A percentile compares a stretch with the other conserved stretches of the same genome.
phyloP scores from a whole-genome alignment of 768 basidiomycete species.

The Tricholoma bakamatsutake region DNA sequence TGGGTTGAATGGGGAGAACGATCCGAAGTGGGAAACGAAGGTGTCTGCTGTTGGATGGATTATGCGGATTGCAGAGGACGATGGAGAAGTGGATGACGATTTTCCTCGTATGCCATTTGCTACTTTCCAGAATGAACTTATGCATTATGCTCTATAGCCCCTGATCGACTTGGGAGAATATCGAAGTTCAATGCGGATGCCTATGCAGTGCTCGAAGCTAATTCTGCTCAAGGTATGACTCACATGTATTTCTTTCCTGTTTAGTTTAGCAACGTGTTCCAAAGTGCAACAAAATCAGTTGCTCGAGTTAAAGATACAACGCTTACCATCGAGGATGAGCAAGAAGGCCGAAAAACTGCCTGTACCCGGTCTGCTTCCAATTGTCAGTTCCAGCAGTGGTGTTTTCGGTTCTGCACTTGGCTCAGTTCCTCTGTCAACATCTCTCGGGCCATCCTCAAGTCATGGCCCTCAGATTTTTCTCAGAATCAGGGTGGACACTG shows the following conservation, averaged over 20 bases:
- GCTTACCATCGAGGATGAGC: constrained; percentile 70
- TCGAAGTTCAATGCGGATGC: constrained; percentile 86
- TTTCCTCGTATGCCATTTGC: constrained; percentile 73
- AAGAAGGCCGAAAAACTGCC: constrained; percentile 51
- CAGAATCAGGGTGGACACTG: constrained; percentile 73
- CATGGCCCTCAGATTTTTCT: constrained; percentile 83
- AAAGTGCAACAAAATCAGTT: constrained; percentile 70
- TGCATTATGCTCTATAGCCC: constrained; percentile 47
- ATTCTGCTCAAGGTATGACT: constrained; percentile 55
- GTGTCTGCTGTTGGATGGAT: constrained; percentile 87
- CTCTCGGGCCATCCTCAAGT: constrained; percentile 61
- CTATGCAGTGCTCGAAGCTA: constrained; percentile 83
- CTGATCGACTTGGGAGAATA: constrained; percentile 81
- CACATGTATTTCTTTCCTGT: constrained; percentile 1
- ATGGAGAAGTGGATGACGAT: constrained; percentile 98
- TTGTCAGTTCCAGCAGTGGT: constrained; percentile 39
- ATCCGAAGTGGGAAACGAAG: constrained; percentile 50
- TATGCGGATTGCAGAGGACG: constrained; percentile 89
- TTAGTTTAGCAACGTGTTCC: constrained; percentile 13
- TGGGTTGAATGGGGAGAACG: constrained; percentile 51
- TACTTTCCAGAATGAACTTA: neutral
- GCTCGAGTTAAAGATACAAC: constrained; percentile 74
- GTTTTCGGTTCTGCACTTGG: constrained; percentile 38
- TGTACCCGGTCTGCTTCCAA: constrained; percentile 32
- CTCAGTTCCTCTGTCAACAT: constrained; percentile 54